These are phyloP conservation scores for Lipomyces anomalus DNA, from an alignment of 805 yeast species.

Conservation along the genomic window DNA sequence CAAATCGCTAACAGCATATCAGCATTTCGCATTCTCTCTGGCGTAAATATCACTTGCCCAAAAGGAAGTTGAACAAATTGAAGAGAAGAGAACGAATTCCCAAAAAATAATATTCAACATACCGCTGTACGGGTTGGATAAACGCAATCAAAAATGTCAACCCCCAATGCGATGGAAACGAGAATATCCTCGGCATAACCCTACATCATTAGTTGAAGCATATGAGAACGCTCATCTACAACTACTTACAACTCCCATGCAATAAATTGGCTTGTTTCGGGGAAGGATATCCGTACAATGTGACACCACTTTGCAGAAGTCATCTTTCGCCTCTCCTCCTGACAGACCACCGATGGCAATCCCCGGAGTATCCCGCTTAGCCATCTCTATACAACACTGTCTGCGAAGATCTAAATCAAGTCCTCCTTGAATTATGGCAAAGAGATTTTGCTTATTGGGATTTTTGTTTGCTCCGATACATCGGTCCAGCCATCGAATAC, in stretches of 20 bases:
- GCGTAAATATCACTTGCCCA: too few species aligned
- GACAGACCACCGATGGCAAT: slow-evolving; percentile 45
- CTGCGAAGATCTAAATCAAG: slow-evolving; percentile 37
- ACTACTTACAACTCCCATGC: slow-evolving; percentile 38
- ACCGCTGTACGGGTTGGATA: slow-evolving; percentile 41
- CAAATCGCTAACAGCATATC: slow-evolving; percentile 37
- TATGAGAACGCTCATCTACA: background rate
- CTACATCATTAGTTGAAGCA: slow-evolving; percentile 1
- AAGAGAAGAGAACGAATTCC: too few species aligned
- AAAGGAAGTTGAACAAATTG: too few species aligned
- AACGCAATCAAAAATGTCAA: slow-evolving; percentile 44
- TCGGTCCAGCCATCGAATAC: slow-evolving; percentile 42
- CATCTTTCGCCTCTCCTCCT: slow-evolving; percentile 42
- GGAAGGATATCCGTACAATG: slow-evolving; percentile 40
- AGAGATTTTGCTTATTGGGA: slow-evolving; percentile 40
- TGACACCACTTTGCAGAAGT: slow-evolving; percentile 38
- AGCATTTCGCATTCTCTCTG: too few species aligned
- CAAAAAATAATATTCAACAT: too few species aligned
- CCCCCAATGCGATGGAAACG: slow-evolving; percentile 43
- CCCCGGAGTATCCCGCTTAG: slow-evolving; percentile 41
- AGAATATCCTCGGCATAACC: slow-evolving; percentile 45
- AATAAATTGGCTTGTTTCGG: slow-evolving; percentile 39
- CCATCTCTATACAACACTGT: slow-evolving; percentile 41
- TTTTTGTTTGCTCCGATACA: slow-evolving; percentile 41
- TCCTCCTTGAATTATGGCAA: slow-evolving; percentile 44